Evolutionary conservation across 495 filamentous ascomycete species (phyloP), one percentile per base, ranked within the genome.

Genomic region (Aspergillus cristatus): DNA sequence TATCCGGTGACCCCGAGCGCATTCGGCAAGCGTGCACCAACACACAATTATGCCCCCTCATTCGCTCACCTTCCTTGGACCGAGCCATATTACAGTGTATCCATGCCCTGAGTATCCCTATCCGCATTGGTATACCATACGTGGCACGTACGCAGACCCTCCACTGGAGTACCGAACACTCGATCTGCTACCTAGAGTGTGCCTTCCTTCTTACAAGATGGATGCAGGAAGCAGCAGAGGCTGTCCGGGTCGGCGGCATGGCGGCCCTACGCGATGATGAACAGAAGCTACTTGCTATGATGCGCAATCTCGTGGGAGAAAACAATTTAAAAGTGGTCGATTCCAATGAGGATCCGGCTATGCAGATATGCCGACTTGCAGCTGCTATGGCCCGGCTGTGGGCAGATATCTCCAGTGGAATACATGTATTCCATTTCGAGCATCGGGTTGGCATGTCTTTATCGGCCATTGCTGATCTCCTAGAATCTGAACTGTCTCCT

Each of bases 111-210:
- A 64, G 58, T 25, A 55, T 64, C 16, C 60, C 58, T 0, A 46
- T 64, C 11, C 47, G 49, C 18, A 50, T 67, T 10, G 62, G 59
- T 3, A 70, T 78, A 13, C 71, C 67, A 20, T 74, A 72, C 38
- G 71, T 80, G 10, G 72, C 76, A 8, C 68, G 65, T 35, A 76
- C 69, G 1, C 75, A 78, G 45, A 72, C 71, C 2, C 56, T 68
- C 8, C 64, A 73, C 44, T 78, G 76, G 76, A 74, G 71, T 37
- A 72, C 78, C 47, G 74, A 78, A 42, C 71, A 80, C 24, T 28
- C 32, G 3, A 24, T 40, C 14, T 38, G 35, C 17, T 7, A 16
- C 11, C 25, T 38, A 12, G 35, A 38, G 13, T 29, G 35, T 14
- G 35, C 35, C 0, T 28, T 49, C 2, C 38, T 49, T 20, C 13